These are phyloP conservation scores for Ascochyta fabae DNA, from an alignment of 2,329 filamentous ascomycete species.

Conservation along the genomic window DNA sequence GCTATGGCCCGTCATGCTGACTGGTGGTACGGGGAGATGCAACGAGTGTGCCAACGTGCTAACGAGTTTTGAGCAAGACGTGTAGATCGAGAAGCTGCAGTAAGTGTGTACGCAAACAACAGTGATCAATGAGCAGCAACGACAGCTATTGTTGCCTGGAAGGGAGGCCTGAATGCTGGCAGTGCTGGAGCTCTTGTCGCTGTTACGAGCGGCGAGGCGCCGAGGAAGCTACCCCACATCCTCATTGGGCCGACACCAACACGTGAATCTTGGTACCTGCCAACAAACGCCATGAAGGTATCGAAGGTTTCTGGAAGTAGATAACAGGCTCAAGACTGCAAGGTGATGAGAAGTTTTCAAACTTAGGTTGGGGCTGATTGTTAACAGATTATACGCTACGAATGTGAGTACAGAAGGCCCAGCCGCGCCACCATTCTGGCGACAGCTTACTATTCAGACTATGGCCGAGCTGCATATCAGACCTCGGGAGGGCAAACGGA, in stretches of 20 bases:
- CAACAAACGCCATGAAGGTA: background rate
- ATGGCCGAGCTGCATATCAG: background rate
- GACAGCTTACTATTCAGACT: background rate
- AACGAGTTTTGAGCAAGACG: background rate
- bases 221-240: constrained; percentile 12
- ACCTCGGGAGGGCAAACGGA: constrained; percentile 9
- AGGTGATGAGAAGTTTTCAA: background rate
- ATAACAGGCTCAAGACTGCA: background rate
- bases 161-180: constrained; percentile 16
- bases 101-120: background rate
- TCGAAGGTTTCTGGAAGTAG: background rate
- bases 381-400: background rate
- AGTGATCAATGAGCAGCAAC: background rate
- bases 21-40: background rate
- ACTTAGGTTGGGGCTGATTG: background rate
- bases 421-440: background rate
- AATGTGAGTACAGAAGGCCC: background rate
- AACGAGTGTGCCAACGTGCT: background rate
- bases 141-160: constrained; percentile 7
- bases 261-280: background rate
- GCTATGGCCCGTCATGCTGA: constrained; percentile 37
- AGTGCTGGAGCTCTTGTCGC: constrained; percentile 12
- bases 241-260: constrained; percentile 2
- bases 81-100: constrained; percentile 1
- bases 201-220: constrained; percentile 14